Conservation (phyloP, 768 basidiomycete genomes). For the Pluteus cervinus region DNA sequence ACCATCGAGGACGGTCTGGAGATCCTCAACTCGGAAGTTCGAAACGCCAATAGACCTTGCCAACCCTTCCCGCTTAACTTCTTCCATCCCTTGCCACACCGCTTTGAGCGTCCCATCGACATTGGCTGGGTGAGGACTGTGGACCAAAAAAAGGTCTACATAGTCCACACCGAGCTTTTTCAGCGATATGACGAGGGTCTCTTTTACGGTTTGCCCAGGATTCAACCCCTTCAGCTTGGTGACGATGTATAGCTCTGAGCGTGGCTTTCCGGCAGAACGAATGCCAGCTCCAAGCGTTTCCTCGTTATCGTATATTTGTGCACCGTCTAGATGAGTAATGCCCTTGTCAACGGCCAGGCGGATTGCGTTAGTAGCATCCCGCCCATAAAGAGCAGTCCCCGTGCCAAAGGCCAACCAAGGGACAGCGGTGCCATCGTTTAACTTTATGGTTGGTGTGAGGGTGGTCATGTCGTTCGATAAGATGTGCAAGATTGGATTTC, state of each 20-base stretch:
- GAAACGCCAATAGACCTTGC: conserved; percentile 63
- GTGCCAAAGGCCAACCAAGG: conserved; percentile 63
- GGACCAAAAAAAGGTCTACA: conserved; percentile 64
- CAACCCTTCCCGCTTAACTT: conserved; percentile 38
- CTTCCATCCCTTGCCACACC: conserved; percentile 60
- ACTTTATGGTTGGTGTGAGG: conserved; percentile 22
- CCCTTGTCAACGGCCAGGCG: conserved; percentile 46
- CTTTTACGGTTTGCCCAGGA: conserved; percentile 39
- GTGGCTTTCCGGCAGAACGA: conserved; percentile 40
- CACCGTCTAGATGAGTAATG: conserved; percentile 60
- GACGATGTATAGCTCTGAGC: conserved; percentile 54
- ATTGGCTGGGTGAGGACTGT: conserved; percentile 30
- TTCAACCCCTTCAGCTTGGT: conserved; percentile 46
- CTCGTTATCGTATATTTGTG: conserved; percentile 55
- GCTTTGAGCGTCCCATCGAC: conserved; percentile 39
- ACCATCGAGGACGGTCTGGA: conserved; percentile 44
- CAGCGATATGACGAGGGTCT: conserved; percentile 46
- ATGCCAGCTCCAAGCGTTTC: conserved; percentile 45
- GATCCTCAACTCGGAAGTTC: conserved; percentile 53
- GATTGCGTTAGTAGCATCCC: conserved; percentile 36
- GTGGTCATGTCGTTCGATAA: conserved; percentile 1
- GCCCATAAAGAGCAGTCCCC: conserved; percentile 44
- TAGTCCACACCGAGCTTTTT: conserved; percentile 44
- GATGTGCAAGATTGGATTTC: background rate
- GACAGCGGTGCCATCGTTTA: conserved; percentile 49